Base-by-base conservation (phyloP, 1,284 basidiomycete species). In the Leucocoprinus gongylophorus region DNA sequence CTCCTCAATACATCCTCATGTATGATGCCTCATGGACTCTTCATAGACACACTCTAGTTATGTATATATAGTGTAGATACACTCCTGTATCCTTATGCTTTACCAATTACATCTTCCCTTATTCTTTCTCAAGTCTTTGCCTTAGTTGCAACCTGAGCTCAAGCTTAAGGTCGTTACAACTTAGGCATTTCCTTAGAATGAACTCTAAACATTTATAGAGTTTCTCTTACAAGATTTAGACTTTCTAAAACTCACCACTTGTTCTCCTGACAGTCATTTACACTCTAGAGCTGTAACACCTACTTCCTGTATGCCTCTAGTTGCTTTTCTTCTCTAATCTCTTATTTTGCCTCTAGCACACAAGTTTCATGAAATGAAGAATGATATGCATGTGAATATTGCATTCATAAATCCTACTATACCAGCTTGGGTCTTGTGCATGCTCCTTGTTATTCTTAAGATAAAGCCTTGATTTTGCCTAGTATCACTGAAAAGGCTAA, bases 261-360 rank as follows among this genome's bases (percentile, higher is more conserved):
- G 85, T 43, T 75, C 80, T n/a, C 63, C 78, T n/a, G 74, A 82
- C 56, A 91, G 91, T 2, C 70, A 76, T 46, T 69, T 97, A 32
- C 91, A 95, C 65, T 83, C 89, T 7, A 78, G 92, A 47, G 85
- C 87, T 33, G 95, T 93, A 91, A 75, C 76, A n/a, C 85, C 87
- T 17, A 72, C 78, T 6, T 71, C 75, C 46, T 79, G 85, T 88
- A 64, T 55, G 80, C 70, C 15, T n/a, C n/a, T 17, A 12, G 35
- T 37, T 47, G 50, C 33, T 26, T 30, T 48, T 33, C 38, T 26
- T 51, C 30, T 21, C 20, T n/a, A 35, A 32, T n/a, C 21, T 35
- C 23, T n/a, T 13, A 13, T 15, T 26, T 4, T 18, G 21, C 7
- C 12, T 23, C 7, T 48, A 85, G 83, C 74, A 8, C 75, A 76